phyloP scores from a whole-genome alignment of 1,284 basidiomycete species.

The Rhodotorula sp. region DNA sequence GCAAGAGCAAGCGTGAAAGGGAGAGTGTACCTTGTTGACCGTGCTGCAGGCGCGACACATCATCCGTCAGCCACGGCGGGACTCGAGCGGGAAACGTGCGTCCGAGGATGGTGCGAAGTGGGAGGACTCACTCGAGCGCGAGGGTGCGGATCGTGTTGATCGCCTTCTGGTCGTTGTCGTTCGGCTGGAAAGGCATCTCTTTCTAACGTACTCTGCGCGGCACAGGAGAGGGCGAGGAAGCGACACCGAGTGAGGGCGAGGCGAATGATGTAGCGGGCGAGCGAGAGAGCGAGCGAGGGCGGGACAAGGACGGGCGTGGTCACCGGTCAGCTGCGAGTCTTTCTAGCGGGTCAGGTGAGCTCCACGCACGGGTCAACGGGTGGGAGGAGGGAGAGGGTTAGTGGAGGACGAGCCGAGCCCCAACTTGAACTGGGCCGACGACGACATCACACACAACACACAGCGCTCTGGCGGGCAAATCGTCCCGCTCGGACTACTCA shows the following conservation, averaged over 20 bases:
- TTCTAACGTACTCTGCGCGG: not conserved
- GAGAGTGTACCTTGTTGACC: conserved; percentile 40
- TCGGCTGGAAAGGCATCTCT: conserved; percentile 23
- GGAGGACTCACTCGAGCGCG: conserved; percentile 58
- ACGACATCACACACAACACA: too few relatives aligned
- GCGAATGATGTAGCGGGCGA: not conserved
- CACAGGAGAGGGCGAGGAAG: not conserved
- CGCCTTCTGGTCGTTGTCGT: conserved; percentile 48
- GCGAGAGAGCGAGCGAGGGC: not conserved
- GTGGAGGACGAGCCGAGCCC: not conserved
- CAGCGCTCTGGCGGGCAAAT: too few relatives aligned
- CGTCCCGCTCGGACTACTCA: too few relatives aligned
- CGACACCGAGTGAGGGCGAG: conserved; percentile 9
- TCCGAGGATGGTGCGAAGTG: conserved; percentile 40
- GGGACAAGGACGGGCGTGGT: not conserved
- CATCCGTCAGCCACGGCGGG: not conserved
- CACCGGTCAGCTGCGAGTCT: too few relatives aligned
- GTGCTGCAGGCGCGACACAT: conserved; percentile 17
- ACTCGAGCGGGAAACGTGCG: conserved; percentile 47
- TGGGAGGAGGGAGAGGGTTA: not conserved
- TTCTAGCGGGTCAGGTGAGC: too few relatives aligned
- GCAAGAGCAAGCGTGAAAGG: not conserved
- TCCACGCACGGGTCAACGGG: not conserved
- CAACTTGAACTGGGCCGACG: too few relatives aligned
- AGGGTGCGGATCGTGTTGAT: conserved; percentile 69